phyloP scores from a whole-genome alignment of 805 yeast genomes.

The Saccharomycopsis vini region DNA sequence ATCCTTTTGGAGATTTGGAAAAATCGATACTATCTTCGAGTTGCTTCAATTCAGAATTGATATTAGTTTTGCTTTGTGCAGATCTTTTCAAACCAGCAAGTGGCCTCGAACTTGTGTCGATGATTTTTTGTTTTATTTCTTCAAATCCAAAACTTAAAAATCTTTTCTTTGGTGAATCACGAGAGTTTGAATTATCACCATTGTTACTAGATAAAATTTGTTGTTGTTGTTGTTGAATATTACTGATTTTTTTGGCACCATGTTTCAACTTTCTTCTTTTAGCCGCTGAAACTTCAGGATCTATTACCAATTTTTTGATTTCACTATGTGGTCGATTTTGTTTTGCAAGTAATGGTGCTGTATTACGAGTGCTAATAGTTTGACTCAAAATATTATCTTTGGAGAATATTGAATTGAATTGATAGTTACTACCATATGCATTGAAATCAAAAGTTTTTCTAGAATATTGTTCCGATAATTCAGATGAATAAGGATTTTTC shows the following conservation, averaged over 20 bases:
- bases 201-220: too few species aligned
- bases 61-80: too few species aligned
- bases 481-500: too few species aligned
- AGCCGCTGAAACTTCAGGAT: conserved; percentile 35
- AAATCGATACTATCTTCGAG: conserved; percentile 5
- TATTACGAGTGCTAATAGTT: not conserved
- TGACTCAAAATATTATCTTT: not conserved
- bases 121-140: not conserved
- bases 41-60: too few species aligned
- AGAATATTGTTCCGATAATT: conserved; percentile 7
- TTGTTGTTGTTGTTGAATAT: not conserved
- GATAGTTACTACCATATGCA: not conserved
- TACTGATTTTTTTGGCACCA: conserved; percentile 18
- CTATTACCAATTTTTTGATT: conserved; percentile 32
- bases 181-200: not conserved
- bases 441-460: conserved; percentile 7
- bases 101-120: not conserved
- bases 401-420: not conserved
- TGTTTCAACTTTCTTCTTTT: conserved; percentile 32
- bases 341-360: not conserved
- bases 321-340: conserved; percentile 7
- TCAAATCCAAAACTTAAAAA: conserved; percentile 9
- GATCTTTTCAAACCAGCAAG: not conserved
- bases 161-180: conserved; percentile 4
- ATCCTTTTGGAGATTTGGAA: conserved; percentile 30